These are phyloP conservation scores for Batrachochytrium dendrobatidis DNA, from an alignment of 371 early-diverging fungal genomes.

Conservation along the genomic window DNA sequence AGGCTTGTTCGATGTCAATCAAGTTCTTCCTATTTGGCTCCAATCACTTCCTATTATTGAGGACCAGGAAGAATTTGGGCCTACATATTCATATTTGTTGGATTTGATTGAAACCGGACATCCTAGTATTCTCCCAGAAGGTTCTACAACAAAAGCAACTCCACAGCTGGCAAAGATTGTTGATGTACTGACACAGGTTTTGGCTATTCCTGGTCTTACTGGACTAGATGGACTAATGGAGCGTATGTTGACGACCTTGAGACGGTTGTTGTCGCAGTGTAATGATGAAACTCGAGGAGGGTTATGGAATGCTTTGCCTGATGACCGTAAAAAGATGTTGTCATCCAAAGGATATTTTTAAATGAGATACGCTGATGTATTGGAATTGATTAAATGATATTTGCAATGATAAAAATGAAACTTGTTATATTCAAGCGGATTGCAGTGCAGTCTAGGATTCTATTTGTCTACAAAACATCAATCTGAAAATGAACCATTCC, in stretches of 20 bases:
- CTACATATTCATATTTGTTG: constrained; percentile 68
- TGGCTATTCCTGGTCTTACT: constrained; percentile 52
- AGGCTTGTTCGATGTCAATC: constrained; percentile 44
- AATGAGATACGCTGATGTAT: background rate
- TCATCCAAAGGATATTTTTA: constrained; percentile 5
- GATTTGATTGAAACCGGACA: constrained; percentile 55
- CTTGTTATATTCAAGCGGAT: background rate
- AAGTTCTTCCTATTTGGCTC: constrained; percentile 70
- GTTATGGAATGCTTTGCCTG: constrained; percentile 15
- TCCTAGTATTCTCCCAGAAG: constrained; percentile 54
- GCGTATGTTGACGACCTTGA: constrained; percentile 7
- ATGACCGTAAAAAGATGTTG: constrained; percentile 10
- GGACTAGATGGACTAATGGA: constrained; percentile 11
- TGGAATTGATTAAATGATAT: background rate
- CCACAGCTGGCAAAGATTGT: constrained; percentile 57
- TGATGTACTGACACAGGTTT: constrained; percentile 57
- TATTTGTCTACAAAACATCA: too few species aligned
- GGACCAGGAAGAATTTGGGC: constrained; percentile 79
- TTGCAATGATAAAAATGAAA: background rate
- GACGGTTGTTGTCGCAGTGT: constrained; percentile 6
- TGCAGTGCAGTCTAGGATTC: background rate
- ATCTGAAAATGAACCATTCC: too few species aligned
- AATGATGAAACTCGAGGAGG: constrained; percentile 9
- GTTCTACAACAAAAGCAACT: constrained; percentile 53
- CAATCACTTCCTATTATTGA: constrained; percentile 69